A percentile compares a stretch with the other conserved stretches of the same genome.
phyloP scores from a whole-genome alignment of 371 early-diverging fungal species.

The Actinomortierella ambigua region DNA sequence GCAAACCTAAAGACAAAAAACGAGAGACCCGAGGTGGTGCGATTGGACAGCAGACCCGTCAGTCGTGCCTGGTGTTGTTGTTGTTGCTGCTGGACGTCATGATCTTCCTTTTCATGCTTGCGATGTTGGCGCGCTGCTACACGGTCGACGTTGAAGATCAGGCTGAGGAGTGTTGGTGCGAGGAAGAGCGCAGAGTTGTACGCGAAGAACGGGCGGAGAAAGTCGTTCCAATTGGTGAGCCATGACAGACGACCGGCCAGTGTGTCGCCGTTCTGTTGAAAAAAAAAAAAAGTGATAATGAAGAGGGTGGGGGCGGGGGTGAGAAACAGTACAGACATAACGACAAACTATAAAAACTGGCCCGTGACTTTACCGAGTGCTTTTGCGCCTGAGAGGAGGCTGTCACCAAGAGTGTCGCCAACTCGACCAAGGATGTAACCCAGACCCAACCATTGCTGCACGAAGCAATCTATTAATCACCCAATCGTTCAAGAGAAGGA shows the following conservation, averaged over 20 bases:
- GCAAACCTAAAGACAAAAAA: constrained; percentile 42
- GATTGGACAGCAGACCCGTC: constrained; percentile 21
- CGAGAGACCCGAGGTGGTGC: constrained; percentile 32
- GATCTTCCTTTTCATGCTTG: not conserved
- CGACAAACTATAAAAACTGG: too few relatives aligned
- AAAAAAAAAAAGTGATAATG: too few relatives aligned
- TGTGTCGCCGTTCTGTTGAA: constrained; percentile 7
- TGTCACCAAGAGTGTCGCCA: constrained; percentile 13
- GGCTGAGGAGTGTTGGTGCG: constrained; percentile 28
- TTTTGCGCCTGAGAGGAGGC: constrained; percentile 11
- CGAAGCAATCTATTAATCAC: constrained; percentile 16
- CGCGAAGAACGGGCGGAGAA: constrained; percentile 26
- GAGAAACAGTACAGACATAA: too few relatives aligned
- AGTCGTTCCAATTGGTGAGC: constrained; percentile 31
- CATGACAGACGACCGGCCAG: not conserved
- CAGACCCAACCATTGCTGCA: constrained; percentile 32
- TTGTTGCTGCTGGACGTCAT: too few relatives aligned
- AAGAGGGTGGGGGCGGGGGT: too few relatives aligned
- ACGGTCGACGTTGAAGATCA: constrained; percentile 32
- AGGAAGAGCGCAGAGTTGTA: constrained; percentile 30
- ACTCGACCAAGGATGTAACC: constrained; percentile 25
- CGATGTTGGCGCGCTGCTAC: constrained; percentile 5
- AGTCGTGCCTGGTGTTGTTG: not conserved
- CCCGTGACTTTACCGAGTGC: constrained; percentile 11
- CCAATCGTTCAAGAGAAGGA: too few relatives aligned